These are phyloP conservation scores for Phytopythium oedochilum DNA, from an alignment of 352 stramenopile species.

Conservation along the genomic window DNA sequence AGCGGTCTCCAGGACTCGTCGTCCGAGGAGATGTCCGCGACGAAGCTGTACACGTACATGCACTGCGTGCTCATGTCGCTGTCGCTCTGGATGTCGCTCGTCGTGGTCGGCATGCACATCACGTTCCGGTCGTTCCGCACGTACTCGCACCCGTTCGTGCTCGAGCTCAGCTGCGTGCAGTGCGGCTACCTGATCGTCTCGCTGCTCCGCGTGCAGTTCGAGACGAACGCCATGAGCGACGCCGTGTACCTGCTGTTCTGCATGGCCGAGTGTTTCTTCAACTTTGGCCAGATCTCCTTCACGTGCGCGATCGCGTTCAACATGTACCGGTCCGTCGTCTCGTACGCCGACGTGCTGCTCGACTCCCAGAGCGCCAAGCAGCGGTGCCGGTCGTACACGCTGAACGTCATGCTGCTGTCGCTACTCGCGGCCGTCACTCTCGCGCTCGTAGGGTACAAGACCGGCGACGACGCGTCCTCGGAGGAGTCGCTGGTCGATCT, in stretches of 20 bases:
- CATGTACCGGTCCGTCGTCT: conserved; percentile 77
- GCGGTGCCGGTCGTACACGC: conserved; percentile 51
- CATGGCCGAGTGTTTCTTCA: conserved; percentile 74
- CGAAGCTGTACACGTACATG: conserved; percentile 49
- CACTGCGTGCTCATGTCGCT: conserved; percentile 74
- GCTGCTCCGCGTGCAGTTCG: conserved; percentile 56
- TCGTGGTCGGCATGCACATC: conserved; percentile 71
- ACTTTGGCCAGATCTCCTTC: conserved; percentile 77
- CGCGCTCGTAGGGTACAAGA: conserved; percentile 47
- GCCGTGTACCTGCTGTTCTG: conserved; percentile 58
- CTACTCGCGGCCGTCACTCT: conserved; percentile 52
- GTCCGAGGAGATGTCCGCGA: not conserved
- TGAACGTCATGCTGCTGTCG: conserved; percentile 66
- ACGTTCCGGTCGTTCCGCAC: conserved; percentile 71
- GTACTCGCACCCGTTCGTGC: conserved; percentile 63
- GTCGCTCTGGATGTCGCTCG: conserved; percentile 71
- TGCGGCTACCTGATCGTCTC: conserved; percentile 72
- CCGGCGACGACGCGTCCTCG: conserved; percentile 17
- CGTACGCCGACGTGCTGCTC: conserved; percentile 65
- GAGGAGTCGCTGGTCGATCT: conserved; percentile 27
- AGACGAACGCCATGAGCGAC: conserved; percentile 30
- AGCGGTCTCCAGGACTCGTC: not conserved
- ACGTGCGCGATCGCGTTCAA: conserved; percentile 76
- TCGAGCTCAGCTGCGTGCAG: conserved; percentile 63
- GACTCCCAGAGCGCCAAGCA: conserved; percentile 61